These are phyloP conservation scores for Aleurites moluccanus DNA, from an alignment of 441 rosid genomes.

Conservation along the genomic window DNA sequence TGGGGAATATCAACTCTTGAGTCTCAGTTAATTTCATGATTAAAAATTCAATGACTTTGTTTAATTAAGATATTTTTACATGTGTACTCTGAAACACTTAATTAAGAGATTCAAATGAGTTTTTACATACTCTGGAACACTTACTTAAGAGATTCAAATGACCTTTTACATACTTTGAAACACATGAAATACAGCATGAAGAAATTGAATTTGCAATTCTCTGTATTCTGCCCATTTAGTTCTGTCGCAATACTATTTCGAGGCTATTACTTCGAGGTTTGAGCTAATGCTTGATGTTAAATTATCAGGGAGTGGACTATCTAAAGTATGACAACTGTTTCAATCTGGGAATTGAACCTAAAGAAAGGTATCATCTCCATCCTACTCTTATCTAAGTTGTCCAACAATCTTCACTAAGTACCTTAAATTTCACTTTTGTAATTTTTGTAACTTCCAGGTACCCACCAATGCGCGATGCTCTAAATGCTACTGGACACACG, in stretches of 20 bases:
- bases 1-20: background rate
- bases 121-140: too few relatives aligned
- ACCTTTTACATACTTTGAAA: background rate
- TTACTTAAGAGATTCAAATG: too few relatives aligned
- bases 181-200: background rate
- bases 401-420: slow-evolving; percentile 11
- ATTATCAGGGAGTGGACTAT: slow-evolving; percentile 80
- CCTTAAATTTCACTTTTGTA: slow-evolving; percentile 19
- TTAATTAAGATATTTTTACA: slow-evolving; percentile 2
- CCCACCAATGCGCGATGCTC: slow-evolving; percentile 93
- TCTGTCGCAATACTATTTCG: background rate
- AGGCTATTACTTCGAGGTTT: background rate
- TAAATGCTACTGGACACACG: slow-evolving; percentile 62
- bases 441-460: slow-evolving; percentile 50
- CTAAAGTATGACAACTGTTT: slow-evolving; percentile 96
- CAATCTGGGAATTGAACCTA: slow-evolving; percentile 78
- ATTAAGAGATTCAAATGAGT: too few relatives aligned
- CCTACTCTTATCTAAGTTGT: slow-evolving; percentile 24
- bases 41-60: background rate
- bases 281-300: slow-evolving; percentile 21
- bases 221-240: background rate
- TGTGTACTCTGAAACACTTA: too few relatives aligned
- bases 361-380: slow-evolving; percentile 52
- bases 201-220: background rate
- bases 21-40: background rate